Conservation (phyloP, 202 grass and related monocot genomes). For the Zizania palustris region DNA sequence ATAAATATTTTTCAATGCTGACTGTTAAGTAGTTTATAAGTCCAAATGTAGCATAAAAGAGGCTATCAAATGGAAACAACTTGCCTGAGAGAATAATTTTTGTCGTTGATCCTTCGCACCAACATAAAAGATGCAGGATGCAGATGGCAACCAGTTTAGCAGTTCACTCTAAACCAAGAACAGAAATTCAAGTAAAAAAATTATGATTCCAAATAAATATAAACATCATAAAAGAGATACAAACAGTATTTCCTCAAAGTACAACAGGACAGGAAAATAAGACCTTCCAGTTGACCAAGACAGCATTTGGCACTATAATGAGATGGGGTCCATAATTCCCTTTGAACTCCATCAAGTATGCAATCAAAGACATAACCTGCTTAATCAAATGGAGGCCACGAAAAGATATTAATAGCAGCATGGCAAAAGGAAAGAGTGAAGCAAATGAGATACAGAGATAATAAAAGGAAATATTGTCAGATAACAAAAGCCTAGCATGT, state of each 20-base stretch:
- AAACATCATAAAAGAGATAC: slow-evolving; percentile 27
- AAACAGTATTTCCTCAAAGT: slow-evolving; percentile 31
- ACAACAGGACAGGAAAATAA: slow-evolving; percentile 36
- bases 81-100: slow-evolving; percentile 93
- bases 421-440: slow-evolving; percentile 11
- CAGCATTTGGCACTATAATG: slow-evolving; percentile 99
- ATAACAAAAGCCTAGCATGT: slow-evolving; percentile 33
- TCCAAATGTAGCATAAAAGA: slow-evolving; percentile 9
- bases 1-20: slow-evolving; percentile 6
- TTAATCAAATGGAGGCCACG: slow-evolving; percentile 28
- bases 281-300: slow-evolving; percentile 99
- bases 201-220: slow-evolving; percentile 26
- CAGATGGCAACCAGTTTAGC: slow-evolving; percentile 87
- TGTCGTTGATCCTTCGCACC: slow-evolving; percentile 88
- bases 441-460: slow-evolving; percentile 1
- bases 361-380: slow-evolving; percentile 98
- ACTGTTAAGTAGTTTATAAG: neutral
- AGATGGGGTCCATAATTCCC: slow-evolving; percentile 98
- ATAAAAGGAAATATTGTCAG: neutral
- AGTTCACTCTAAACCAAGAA: slow-evolving; percentile 85
- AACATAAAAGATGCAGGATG: slow-evolving; percentile 99
- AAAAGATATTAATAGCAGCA: slow-evolving; percentile 36
- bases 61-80: slow-evolving; percentile 13
- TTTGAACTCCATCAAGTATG: slow-evolving; percentile 99
- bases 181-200: slow-evolving; percentile 38